Base-by-base conservation (phyloP, 306 rosid species). In the Gastrolobium bilobum region DNA sequence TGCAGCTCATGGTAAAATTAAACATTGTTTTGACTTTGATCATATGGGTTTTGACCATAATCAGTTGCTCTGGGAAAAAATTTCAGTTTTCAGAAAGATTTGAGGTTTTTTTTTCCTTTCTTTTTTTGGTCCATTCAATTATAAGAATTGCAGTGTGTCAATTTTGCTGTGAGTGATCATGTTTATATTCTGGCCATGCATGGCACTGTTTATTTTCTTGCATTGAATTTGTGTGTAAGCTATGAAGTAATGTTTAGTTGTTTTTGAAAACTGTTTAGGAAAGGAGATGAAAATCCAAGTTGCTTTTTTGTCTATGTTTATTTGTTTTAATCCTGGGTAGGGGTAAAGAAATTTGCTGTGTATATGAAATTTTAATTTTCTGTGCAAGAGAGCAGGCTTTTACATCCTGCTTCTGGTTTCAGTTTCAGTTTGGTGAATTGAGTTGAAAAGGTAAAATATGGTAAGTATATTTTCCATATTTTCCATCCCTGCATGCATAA, bases 111-210 rank as follows among this genome's bases (percentile, higher is more conserved):
- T 5, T 48, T 2, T 3, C 42, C 43, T 0, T 44, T n/a, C n/a
- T n/a, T 3, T 34, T 61, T 62, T 9, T 20, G 26, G 26, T 20
- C 26, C 26, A 20, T 20, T 20, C 4, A 52, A 31, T 39, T 51
- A 26, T 1, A 7, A 59, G 44, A 38, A 39, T 44, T 71, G 37
- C 33, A 37, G 15, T 48, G 20, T 38, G 58, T 42, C 5, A 6
- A 9, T 40, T 62, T 59, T 10, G 15, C n/a, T 80, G 33, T 68
- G 5, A 35, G 52, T 26, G 40, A n/a, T 65, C 31, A 57, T 42
- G 46, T 26, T 70, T 58, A 31, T 10, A 73, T 26, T 75, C n/a
- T 56, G 35, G 52, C 30, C 57, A 71, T 84, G 80, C 83, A 84
- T 57, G 50, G 8, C 13, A 33, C 57, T 31, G 7, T 57, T 50